These are phyloP conservation scores for Camelina hispida DNA, from an alignment of 345 rosid species.

Conservation along the genomic window DNA sequence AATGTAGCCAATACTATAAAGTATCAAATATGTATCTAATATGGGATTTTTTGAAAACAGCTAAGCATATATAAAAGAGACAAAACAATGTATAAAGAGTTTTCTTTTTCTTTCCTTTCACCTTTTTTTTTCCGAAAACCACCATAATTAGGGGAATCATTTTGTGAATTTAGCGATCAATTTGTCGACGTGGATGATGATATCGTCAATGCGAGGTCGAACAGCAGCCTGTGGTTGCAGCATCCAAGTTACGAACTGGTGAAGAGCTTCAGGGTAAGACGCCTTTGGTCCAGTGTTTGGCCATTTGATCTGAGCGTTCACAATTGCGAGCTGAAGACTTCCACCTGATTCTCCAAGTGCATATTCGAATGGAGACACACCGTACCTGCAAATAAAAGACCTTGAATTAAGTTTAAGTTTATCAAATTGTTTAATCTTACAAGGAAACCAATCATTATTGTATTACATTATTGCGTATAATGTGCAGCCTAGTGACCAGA, in stretches of 20 bases:
- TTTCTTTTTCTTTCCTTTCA: not conserved
- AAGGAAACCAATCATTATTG: conserved; percentile 18
- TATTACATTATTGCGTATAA: conserved; percentile 93
- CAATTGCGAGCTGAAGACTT: conserved; percentile 87
- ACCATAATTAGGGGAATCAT: conserved; percentile 38
- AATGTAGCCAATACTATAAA: conserved; percentile 5
- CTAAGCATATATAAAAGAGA: conserved; percentile 31
- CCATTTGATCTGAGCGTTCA: conserved; percentile 98
- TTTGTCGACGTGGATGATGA: conserved; percentile 92
- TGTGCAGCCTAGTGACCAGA: conserved; percentile 99
- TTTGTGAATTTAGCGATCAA: conserved; percentile 77
- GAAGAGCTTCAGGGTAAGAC: conserved; percentile 85
- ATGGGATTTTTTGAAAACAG: conserved; percentile 11
- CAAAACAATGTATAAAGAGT: conserved; percentile 28
- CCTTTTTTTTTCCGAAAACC: not conserved
- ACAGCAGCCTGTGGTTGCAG: conserved; percentile 90
- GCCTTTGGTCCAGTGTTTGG: conserved; percentile 80
- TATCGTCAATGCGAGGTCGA: conserved; percentile 85
- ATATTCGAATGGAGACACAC: conserved; percentile 94
- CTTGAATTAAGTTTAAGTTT: not conserved
- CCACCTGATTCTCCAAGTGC: conserved; percentile 98
- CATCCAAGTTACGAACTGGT: conserved; percentile 97
- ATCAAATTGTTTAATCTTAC: not conserved
- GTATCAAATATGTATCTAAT: conserved; percentile 23
- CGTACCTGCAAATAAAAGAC: conserved; percentile 58